Conservation (phyloP, 225 moss, liverwort and hornwort genomes). For the Takakia lepidozioides region DNA sequence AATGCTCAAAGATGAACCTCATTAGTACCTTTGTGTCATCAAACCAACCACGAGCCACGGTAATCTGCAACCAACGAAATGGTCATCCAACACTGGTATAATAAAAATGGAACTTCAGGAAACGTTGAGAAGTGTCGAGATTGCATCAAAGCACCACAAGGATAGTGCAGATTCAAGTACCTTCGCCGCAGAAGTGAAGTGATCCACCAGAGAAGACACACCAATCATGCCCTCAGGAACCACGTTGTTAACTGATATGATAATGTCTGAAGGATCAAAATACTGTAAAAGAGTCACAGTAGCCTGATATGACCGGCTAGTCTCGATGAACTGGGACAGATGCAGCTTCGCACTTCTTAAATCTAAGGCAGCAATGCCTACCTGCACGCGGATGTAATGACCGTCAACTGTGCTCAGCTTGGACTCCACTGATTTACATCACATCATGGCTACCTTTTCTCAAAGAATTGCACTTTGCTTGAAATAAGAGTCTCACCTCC, state of each 20-base stretch:
- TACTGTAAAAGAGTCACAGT: slow-evolving; percentile 61
- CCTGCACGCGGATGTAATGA: slow-evolving; percentile 23
- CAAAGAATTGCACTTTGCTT: background rate
- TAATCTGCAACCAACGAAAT: slow-evolving; percentile 53
- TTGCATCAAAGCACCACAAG: no score
- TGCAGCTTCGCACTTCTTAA: slow-evolving; percentile 69
- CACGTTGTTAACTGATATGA: slow-evolving; percentile 36
- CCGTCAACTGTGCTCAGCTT: background rate
- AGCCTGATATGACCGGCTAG: slow-evolving; percentile 90
- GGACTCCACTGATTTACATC: background rate
- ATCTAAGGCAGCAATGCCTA: slow-evolving; percentile 86
- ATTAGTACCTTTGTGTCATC: slow-evolving; percentile 91
- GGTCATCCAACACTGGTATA: no score
- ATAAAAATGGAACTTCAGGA: no score
- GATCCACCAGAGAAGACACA: slow-evolving; percentile 50
- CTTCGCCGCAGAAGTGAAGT: slow-evolving; percentile 57
- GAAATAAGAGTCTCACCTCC: slow-evolving; percentile 23
- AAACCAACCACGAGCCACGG: slow-evolving; percentile 61
- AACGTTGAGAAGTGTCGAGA: no score
- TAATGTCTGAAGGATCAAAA: slow-evolving; percentile 49
- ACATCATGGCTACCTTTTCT: slow-evolving; percentile 1
- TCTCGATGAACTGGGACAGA: slow-evolving; percentile 87
- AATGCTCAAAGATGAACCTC: no score
- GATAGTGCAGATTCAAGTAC: slow-evolving; percentile 11
- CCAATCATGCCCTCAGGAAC: slow-evolving; percentile 56